Conservation (phyloP, 805 yeast species). For the Candida arabinofermentans region DNA sequence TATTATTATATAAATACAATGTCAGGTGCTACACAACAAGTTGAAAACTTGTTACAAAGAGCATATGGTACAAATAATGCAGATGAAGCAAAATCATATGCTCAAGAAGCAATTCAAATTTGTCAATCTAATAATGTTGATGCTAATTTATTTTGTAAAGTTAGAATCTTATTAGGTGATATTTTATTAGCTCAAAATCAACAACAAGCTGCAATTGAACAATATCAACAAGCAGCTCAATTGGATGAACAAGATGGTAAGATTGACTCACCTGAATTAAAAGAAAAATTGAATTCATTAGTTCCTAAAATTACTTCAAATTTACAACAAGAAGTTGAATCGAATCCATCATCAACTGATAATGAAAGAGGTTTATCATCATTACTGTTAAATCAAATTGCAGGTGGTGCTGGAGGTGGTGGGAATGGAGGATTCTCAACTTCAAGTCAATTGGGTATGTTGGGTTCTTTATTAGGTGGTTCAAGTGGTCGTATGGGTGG, state of each 20-base stretch:
- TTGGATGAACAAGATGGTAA: slow-evolving; percentile 31
- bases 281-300: slow-evolving; percentile 23
- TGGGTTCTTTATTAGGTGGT: slow-evolving; percentile 21
- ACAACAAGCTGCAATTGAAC: slow-evolving; percentile 22
- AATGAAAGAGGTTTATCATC: slow-evolving; percentile 30
- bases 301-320: slow-evolving; percentile 19
- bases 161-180: slow-evolving; percentile 27
- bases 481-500: slow-evolving; percentile 10
- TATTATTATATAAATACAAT: too few species aligned
- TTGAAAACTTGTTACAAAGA: slow-evolving; percentile 18
- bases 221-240: slow-evolving; percentile 28
- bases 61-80: slow-evolving; percentile 11
- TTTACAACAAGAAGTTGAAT: slow-evolving; percentile 21
- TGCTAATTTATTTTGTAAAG: slow-evolving; percentile 24
- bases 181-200: slow-evolving; percentile 22
- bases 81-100: slow-evolving; percentile 14
- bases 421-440: slow-evolving; percentile 25
- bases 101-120: slow-evolving; percentile 17
- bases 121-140: slow-evolving; percentile 22
- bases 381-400: slow-evolving; percentile 23
- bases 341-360: slow-evolving; percentile 16
- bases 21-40: slow-evolving; percentile 20
- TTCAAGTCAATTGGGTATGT: slow-evolving; percentile 24
- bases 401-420: too few species aligned
- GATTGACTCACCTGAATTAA: slow-evolving; percentile 29